Evolutionary conservation across 176 grass and related monocot species (phyloP), one percentile per base, ranked within the genome.

Genomic region (Oryza glaberrima): DNA sequence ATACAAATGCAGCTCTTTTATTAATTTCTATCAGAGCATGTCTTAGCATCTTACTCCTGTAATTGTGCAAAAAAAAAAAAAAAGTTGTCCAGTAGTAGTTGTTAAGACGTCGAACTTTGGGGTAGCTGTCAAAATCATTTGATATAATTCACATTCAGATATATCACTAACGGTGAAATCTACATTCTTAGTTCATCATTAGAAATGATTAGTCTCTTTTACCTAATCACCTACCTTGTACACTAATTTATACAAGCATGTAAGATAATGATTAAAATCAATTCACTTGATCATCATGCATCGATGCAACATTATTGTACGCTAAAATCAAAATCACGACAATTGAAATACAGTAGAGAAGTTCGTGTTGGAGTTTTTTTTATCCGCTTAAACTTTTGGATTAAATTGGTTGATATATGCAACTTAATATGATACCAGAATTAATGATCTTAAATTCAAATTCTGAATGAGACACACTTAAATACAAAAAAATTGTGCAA

Each of bases 91-190:
- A 22, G 6, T 58, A 22, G 1, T 58, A 25, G 14, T 48, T 48
- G 12, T 26, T 28, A 25, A 13, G 12, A 48, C 7, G n/a, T 22
- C 63, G 16, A 58, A 43, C 13, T 54, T 2, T 43, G n/a, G 34
- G 11, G 26, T 34, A 38, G 16, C 40, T 85, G 66, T 78, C 83
- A 61, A 76, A 60, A 78, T 63, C 47, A 77, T 69, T 60, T 22
- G 58, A n/a, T 77, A 8, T 16, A 12, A 34, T 40, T 56, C 10
- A 7, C 73, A 17, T 5, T 44, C 56, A 16, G 54, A 79, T 5
- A 85, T 68, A 63, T 63, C 19, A 63, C 46, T 17, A 69, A 77
- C 23, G 4, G 40, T 28, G 67, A 72, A 70, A 71, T 79, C 0
- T 35, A 32, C 17, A 63, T 35, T 3, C 25, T 65, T 69, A 46